Evolutionary conservation across 495 filamentous ascomycete species (phyloP), one percentile per base, ranked within the genome.

Genomic region (Penicillium chermesinum): DNA sequence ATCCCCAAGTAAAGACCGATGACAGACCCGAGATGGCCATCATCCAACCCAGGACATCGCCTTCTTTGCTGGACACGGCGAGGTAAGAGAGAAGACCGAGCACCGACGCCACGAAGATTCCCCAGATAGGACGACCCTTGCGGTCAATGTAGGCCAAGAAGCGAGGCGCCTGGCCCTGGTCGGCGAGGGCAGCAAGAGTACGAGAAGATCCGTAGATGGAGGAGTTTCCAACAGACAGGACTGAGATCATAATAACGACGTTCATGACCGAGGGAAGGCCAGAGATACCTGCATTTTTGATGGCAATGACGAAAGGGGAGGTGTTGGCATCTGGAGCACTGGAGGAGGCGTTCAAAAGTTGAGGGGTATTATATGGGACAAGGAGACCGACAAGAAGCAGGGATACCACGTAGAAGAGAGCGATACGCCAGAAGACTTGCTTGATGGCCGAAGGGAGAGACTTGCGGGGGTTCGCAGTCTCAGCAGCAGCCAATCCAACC

Each of bases 371-470:
- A 62, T 87, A 89, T 0, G 83, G 83, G 5, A 95, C 86, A 4
- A 90, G 70, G 2, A 91, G 69, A 10, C 88, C 88, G 44, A 94
- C 78, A 0, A 91, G 61, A 16, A 77, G 79, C 2, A 91, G 75
- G 2, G 85, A 84, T 42, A 89, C 80, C 21, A 91, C 70, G 66
- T 94, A 94, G 67, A 94, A 91, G 34, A 96, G 76, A 13, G 82
- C 81, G 65, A 96, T 96, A 60, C 90, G 85, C 90, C 90, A 96
- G 68, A 96, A 96, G 30, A 96, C 89, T 66, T 96, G 89, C 64
- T 94, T 94, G 58, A 91, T 81, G 36, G 89, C 89, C 0, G 84
- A 86, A 0, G 89, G 89, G 5, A 96, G 77, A 12, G 86, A 86
- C 58, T 91, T 94, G 50, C 88, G 81, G 8, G 89, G 89, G 62